These are phyloP conservation scores for Daldinia concentrica DNA, from an alignment of 495 filamentous ascomycete species.

Conservation along the genomic window DNA sequence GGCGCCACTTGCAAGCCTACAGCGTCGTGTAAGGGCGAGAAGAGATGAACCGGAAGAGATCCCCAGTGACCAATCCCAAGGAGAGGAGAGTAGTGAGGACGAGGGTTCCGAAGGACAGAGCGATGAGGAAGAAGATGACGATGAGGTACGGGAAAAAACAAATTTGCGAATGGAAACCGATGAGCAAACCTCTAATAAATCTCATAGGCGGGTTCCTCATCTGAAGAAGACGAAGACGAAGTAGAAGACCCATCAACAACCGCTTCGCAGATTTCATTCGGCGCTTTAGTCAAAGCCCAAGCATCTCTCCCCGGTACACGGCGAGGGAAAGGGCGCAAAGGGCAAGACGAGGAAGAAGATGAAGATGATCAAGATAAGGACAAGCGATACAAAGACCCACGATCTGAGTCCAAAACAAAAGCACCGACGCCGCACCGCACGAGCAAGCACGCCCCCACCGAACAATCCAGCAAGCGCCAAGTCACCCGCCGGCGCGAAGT, in stretches of 20 bases:
- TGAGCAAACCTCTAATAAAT: background rate
- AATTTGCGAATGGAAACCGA: background rate
- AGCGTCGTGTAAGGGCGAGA: slow-evolving; percentile 67
- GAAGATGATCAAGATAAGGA: slow-evolving; percentile 29
- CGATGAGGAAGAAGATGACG: slow-evolving; percentile 26
- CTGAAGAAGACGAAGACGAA: slow-evolving; percentile 46
- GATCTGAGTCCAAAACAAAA: slow-evolving; percentile 44
- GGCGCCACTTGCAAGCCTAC: slow-evolving; percentile 50
- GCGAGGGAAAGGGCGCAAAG: slow-evolving; percentile 49
- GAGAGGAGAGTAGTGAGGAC: slow-evolving; percentile 49
- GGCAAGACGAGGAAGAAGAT: slow-evolving; percentile 19
- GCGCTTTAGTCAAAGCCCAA: slow-evolving; percentile 86
- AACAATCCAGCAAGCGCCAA: slow-evolving; percentile 79
- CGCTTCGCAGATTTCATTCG: slow-evolving; percentile 76
- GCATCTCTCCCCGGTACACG: slow-evolving; percentile 60
- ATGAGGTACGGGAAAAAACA: slow-evolving; percentile 15
- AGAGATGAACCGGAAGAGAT: slow-evolving; percentile 63
- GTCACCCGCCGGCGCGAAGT: slow-evolving; percentile 83
- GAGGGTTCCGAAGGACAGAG: slow-evolving; percentile 44
- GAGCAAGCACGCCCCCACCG: slow-evolving; percentile 87
- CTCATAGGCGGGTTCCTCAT: slow-evolving; percentile 29
- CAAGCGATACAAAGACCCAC: slow-evolving; percentile 23
- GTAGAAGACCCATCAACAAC: slow-evolving; percentile 52
- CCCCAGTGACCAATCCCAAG: slow-evolving; percentile 45
- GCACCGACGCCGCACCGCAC: slow-evolving; percentile 57